phyloP scores from a whole-genome alignment of 1,139 yeast species.

The Sugiyamaella pinicola region DNA sequence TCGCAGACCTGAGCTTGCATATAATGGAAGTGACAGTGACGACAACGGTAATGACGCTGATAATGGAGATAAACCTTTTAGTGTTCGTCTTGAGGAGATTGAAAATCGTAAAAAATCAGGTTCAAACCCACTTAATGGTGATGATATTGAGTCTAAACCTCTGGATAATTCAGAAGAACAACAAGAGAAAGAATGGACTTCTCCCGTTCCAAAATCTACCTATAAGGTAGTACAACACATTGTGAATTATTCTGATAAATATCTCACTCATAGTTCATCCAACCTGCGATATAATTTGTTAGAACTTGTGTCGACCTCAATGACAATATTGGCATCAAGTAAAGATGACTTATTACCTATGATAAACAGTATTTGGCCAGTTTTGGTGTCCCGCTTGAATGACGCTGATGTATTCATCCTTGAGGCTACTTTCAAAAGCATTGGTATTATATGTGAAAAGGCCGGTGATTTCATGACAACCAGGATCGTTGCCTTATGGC shows the following conservation, averaged over 20 bases:
- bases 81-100: conserved; percentile 18
- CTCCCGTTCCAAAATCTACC: conserved; percentile 61
- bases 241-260: conserved; percentile 66
- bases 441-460: conserved; percentile 45
- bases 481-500: conserved; percentile 54
- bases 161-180: conserved; percentile 35
- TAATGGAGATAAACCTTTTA: conserved; percentile 32
- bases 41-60: conserved; percentile 35
- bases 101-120: conserved; percentile 10
- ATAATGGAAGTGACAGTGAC: conserved; percentile 45
- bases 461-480: conserved; percentile 55
- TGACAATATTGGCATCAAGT: conserved; percentile 68
- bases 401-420: conserved; percentile 42
- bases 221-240: conserved; percentile 64
- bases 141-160: conserved; percentile 31
- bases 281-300: conserved; percentile 59
- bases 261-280: conserved; percentile 68
- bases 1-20: conserved; percentile 33
- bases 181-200: conserved; percentile 54
- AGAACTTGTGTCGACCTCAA: conserved; percentile 50
- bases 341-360: conserved; percentile 63
- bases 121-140: conserved; percentile 35
- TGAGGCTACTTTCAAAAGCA: conserved; percentile 45
- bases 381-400: conserved; percentile 38
- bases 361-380: conserved; percentile 72